Evolutionary conservation across 306 rosid genomes (phyloP).

Genomic region (Trichosanthes truncata): DNA sequence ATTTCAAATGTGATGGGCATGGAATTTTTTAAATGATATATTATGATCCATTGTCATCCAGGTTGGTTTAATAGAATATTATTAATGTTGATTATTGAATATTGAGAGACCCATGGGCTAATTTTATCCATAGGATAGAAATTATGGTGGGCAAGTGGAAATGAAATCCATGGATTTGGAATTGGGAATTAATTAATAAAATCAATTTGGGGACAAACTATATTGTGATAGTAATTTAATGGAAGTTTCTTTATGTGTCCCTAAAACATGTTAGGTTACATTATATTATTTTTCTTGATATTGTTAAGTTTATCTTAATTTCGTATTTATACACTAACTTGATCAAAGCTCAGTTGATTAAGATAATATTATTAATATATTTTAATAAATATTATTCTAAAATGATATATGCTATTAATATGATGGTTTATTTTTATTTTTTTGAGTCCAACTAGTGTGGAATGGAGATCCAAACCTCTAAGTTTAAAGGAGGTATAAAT

Average conservation of each 20-base stretch:
- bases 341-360: no score
- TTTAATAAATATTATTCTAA: no score
- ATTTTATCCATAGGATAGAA: background rate
- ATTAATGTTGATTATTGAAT: background rate
- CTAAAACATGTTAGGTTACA: no score
- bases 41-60: background rate
- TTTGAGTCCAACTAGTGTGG: no score
- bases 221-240: background rate
- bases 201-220: background rate
- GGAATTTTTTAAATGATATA: background rate
- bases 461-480: no score
- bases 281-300: no score
- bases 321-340: no score
- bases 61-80: background rate
- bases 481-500: no score
- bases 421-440: no score
- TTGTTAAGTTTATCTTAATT: no score
- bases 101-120: background rate
- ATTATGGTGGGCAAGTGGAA: background rate
- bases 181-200: background rate
- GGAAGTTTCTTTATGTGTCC: background rate
- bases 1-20: background rate
- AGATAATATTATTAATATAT: no score
- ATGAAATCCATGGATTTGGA: background rate
- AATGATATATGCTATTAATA: no score